Evolutionary conservation across 2,329 filamentous ascomycete species (phyloP), one percentile per base, ranked within the genome.

Genomic region (Tolypocladium capitatum): DNA sequence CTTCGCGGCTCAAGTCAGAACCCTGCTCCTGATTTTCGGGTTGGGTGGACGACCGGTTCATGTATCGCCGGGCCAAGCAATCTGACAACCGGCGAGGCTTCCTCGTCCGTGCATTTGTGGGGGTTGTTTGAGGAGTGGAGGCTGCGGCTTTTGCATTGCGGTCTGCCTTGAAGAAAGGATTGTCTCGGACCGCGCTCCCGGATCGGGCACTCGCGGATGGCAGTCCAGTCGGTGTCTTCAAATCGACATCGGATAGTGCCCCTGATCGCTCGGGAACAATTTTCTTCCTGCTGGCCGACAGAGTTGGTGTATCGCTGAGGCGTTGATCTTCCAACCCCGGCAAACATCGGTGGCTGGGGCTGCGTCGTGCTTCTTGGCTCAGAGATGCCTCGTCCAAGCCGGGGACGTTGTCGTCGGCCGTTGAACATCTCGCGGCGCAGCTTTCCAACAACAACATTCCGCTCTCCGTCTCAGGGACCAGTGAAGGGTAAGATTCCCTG

Each of bases 151-250:
- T 60, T 3, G 51, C 48, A 24, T 49, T 53, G 28, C 50, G 55
- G 48, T 66, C 63, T 33, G 60, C 58, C 44, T 60, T 49, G 45
- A 64, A 54, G 47, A 65, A 66, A 5, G 62, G 61, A 30, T 63
- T 65, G 33, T 58, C 58, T 33, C 51, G 58, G 18, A 66, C 52
- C 0, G 49, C 50, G 9, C 40, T 27, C 24, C 31, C 24, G 14
- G 16, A 34, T 27, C 42, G 10, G 54, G 52, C 11, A 52, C 38
- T 33, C 9, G 48, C 18, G 20, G 31, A 10, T 14, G 38, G 24
- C 31, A 33, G 24, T 28, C n/a, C n/a, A 21, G 27, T 9, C 28
- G 44, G 20, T 16, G 20, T 32, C 18, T 20, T 20, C 5, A 21
- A 33, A 2, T 13, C 38, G 16, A 7, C 2, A 13, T 42, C 24